A percentile compares a stretch with the other conserved stretches of the same genome.
Conservation (phyloP, 75 land plant species). For the Larix kaempferi region DNA sequence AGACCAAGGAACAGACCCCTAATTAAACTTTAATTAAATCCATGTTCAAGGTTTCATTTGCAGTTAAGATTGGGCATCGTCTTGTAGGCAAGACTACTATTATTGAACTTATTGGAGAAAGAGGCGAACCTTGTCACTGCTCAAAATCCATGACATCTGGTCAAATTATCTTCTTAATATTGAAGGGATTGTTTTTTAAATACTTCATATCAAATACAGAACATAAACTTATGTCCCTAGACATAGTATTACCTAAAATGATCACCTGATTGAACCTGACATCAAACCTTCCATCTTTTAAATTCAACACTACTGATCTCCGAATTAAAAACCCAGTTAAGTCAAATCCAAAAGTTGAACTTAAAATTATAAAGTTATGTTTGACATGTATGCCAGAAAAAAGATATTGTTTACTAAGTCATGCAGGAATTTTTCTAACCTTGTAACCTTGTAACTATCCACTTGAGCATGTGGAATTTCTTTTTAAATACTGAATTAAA, state of each 20-base stretch:
- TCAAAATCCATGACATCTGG: neutral
- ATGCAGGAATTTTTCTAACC: neutral
- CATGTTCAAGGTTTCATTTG: neutral
- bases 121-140: neutral
- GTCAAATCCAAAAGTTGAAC: neutral
- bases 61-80: neutral
- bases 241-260: neutral
- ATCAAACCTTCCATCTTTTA: neutral
- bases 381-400: neutral
- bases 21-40: neutral
- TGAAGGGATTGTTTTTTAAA: no score
- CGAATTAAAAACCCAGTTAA: no score
- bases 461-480: neutral
- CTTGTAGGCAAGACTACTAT: neutral
- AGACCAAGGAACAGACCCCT: neutral
- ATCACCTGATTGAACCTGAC: neutral
- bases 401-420: neutral
- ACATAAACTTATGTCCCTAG: no score
- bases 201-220: no score
- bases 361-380: neutral
- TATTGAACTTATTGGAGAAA: neutral
- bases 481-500: neutral
- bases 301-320: neutral
- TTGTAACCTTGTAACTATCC: neutral
- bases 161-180: neutral